Percentiles rank a stretch among this genome's conserved stretches.
Evolutionary conservation across 106 monocot genomes (phyloP).

Genomic region (Triglochin maritima): DNA sequence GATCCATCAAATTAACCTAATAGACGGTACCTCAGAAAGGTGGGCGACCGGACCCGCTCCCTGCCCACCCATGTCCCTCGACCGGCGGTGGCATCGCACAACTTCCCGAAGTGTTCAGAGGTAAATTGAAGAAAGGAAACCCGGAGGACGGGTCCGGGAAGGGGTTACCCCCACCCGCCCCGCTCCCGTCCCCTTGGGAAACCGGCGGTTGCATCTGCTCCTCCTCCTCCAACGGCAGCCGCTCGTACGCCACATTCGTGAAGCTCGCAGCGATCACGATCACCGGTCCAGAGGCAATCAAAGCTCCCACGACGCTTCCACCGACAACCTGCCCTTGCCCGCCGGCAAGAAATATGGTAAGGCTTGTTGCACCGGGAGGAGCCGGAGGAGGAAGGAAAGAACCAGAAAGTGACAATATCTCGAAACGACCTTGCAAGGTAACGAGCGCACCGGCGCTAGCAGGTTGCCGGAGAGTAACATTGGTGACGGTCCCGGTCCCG

Average conservation of each 20-base stretch:
- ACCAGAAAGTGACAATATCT: slow-evolving; percentile 13
- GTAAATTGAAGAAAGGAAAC: slow-evolving; percentile 16
- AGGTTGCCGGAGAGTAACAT: slow-evolving; percentile 15
- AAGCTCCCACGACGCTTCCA: slow-evolving; percentile 13
- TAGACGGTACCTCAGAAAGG: no score
- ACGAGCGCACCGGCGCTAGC: slow-evolving; percentile 8
- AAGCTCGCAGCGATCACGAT: slow-evolving; percentile 14
- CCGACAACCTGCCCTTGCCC: background rate
- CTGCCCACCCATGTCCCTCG: no score
- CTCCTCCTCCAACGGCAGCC: slow-evolving; percentile 16
- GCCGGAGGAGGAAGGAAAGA: slow-evolving; percentile 20
- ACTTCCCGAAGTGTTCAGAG: slow-evolving; percentile 2
- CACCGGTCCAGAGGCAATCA: slow-evolving; percentile 12
- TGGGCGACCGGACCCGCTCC: no score
- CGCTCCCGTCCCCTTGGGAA: slow-evolving; percentile 3
- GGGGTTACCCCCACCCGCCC: slow-evolving; percentile 3
- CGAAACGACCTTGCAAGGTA: slow-evolving; percentile 14
- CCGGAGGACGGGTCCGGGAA: slow-evolving; percentile 16
- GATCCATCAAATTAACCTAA: no score
- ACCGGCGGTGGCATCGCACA: no score
- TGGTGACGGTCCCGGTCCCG: slow-evolving; percentile 18
- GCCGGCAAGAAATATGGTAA: slow-evolving; percentile 12
- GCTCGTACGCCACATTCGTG: slow-evolving; percentile 19
- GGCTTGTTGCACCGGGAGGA: slow-evolving; percentile 17
- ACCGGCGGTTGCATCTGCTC: slow-evolving; percentile 8